A percentile compares a stretch with the other conserved stretches of the same genome.
phyloP scores from a whole-genome alignment of 2,329 filamentous ascomycete species.

The Diplodia corticola region DNA sequence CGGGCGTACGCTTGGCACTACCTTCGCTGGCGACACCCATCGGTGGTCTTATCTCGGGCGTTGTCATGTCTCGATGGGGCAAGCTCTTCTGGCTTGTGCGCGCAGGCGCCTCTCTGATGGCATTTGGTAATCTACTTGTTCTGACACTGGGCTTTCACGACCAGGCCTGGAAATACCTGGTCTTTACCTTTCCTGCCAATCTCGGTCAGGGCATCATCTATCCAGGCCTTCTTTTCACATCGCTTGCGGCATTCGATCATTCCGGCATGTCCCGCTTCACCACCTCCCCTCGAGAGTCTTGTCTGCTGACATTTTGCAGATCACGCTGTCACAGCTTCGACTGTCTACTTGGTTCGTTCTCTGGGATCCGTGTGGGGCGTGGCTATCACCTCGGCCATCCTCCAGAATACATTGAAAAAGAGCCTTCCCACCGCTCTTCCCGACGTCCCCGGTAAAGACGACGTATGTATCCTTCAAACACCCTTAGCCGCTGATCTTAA shows the following conservation, averaged over 20 bases:
- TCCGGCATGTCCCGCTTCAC: conserved; percentile 46
- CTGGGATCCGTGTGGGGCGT: conserved; percentile 66
- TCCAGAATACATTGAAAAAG: conserved; percentile 61
- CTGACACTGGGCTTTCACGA: conserved; percentile 45
- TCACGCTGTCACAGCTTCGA: conserved; percentile 63
- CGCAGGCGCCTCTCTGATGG: conserved; percentile 45
- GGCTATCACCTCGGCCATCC: conserved; percentile 61
- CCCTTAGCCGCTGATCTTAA: conserved; percentile 39
- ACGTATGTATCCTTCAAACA: conserved; percentile 26
- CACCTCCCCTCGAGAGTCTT: not conserved
- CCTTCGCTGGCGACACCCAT: conserved; percentile 49
- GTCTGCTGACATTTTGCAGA: conserved; percentile 42
- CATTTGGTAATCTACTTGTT: conserved; percentile 46
- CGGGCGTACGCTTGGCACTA: conserved; percentile 47
- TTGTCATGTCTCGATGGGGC: conserved; percentile 52
- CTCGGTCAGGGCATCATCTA: conserved; percentile 51
- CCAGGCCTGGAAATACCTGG: conserved; percentile 47
- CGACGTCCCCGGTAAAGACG: conserved; percentile 59
- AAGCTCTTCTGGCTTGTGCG: conserved; percentile 45
- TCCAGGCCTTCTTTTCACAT: conserved; percentile 58
- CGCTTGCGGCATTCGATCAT: conserved; percentile 63
- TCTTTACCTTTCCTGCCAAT: conserved; percentile 49
- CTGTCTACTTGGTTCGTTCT: conserved; percentile 64
- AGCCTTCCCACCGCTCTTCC: conserved; percentile 56
- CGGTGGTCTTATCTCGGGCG: conserved; percentile 46